Evolutionary conservation across 257 asterid genomes (phyloP), one percentile per base, ranked within the genome.

Genomic region (Henckelia pumila): DNA sequence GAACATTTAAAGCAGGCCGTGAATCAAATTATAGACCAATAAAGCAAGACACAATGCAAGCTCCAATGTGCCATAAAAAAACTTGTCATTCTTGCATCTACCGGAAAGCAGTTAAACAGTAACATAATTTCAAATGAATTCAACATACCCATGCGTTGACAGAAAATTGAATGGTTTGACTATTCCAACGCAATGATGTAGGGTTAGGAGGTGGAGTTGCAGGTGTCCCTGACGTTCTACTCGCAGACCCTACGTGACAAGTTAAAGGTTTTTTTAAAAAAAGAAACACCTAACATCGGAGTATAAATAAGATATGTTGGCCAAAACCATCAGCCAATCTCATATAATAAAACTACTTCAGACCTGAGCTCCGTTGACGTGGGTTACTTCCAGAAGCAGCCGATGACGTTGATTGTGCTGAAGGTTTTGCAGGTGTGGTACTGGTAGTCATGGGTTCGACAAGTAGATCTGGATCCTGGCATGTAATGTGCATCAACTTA

Each of bases 61-160:
- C 64, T 67, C 68, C 67, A 63, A 49, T 11, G 56, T 40, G 55
- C 53, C 56, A 33, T 44, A 73, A 22, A 68, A 73, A 22, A 68
- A 59, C 68, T 16, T 26, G 4, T 56, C 40, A 40, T 52, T 57
- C 64, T 68, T 22, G 50, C 64, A 64, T 56, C 61, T 59, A 17
- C 35, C 47, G 1, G 49, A 68, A 73, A 63, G 6, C 10, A 53
- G 32, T 61, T 61, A 14, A 23, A 16, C 68, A 56, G 3, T 29
- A 63, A 61, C 63, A 29, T 59, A 67, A 68, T 44, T 73, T 67
- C 57, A n/a, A 44, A 37, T 19, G 47, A 26, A 49, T 37, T 70
- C 59, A 74, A 71, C 81, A 62, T 88, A 93, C 99, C 99, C 99
- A 93, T 72, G 99, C 96, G 78, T 90, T 88, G 77, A 90, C 95